These are phyloP conservation scores for Botryotinia calthae DNA, from an alignment of 2,329 filamentous ascomycete genomes.

Conservation along the genomic window DNA sequence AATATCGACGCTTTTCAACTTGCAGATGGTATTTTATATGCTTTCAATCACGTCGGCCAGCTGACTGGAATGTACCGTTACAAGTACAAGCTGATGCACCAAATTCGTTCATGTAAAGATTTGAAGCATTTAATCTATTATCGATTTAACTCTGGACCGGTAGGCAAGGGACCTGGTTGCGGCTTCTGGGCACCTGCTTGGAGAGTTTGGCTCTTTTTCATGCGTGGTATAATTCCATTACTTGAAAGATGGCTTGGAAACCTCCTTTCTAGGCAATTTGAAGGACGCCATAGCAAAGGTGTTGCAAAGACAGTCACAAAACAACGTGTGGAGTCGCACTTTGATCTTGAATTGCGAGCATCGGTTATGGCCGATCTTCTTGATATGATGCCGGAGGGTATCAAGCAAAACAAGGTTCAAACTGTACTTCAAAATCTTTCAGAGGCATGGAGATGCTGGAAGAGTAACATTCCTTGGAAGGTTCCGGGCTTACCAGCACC, in stretches of 20 bases:
- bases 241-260: constrained; percentile 98
- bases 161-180: constrained; percentile 95
- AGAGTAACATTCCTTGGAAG: constrained; percentile 99
- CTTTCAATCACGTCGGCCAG: constrained; percentile 98
- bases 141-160: constrained; percentile 93
- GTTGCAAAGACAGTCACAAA: constrained; percentile 99
- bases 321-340: constrained; percentile 97
- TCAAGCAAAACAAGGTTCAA: constrained; percentile 99
- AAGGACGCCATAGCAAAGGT: constrained; percentile 97
- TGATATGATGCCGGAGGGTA: constrained; percentile 99
- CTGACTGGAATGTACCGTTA: constrained; percentile 99
- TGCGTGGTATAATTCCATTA: constrained; percentile 95
- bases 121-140: constrained; percentile 99
- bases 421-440: constrained; percentile 95
- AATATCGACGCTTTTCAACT: constrained; percentile 99
- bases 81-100: constrained; percentile 99
- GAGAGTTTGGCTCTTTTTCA: constrained; percentile 99
- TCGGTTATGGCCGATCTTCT: constrained; percentile 99
- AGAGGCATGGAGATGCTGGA: constrained; percentile 99
- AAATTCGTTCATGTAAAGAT: constrained; percentile 98
- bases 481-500: constrained; percentile 93
- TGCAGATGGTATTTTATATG: constrained; percentile 97
- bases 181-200: constrained; percentile 99
- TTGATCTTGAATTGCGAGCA: constrained; percentile 92
- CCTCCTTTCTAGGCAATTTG: constrained; percentile 92